Base-by-base conservation (phyloP, 2,329 filamentous ascomycete genomes). In the Colletotrichum sp. region DNA sequence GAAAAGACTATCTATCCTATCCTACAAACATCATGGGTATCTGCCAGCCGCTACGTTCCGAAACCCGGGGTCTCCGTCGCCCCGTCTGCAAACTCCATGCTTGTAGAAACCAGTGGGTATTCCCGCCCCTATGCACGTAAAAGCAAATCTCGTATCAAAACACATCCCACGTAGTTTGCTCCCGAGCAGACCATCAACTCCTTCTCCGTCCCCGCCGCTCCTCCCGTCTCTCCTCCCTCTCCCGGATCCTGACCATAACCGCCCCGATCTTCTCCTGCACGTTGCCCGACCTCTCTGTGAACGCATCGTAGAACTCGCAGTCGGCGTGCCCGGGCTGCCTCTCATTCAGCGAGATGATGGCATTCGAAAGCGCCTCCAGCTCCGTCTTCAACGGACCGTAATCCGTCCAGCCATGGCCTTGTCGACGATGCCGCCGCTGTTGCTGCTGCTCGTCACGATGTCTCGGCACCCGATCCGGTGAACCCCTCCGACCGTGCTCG, bases 301-400 rank as follows among this genome's bases (percentile, higher is more conserved):
- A 78, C 18, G 69, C 65, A 5, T 77, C 68, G 61, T 78, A 77
- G 21, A 77, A 78, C 52, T 77, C 75, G 30, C 77, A 78, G 34
- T 72, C 72, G 21, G 65, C 58, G 12, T 78, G 77, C 13, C 65
- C 72, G 13, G 75, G 58, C 18, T 77, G 71, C 8, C 71, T 65
- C 55, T 68, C 77, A 61, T 77, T 77, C 18, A 78, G 43, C 4
- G 72, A 77, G 15, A 68, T 75, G 43, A 78, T 36, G 13, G 75
- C 63, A 13, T 72, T 71, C 21, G 77, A 77, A 21, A 78, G 61
- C 10, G 57, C 69, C 66, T 77, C 77, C 52, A 78, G n/a, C 36
- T 65, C 57, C 7, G 36, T 30, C n/a, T 67, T 61, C 6, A 77
- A 64, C 7, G 75, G 72, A 7, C 55, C 67, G 63, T 69, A 76